Conservation (phyloP, 2,329 filamentous ascomycete genomes). For the Neurospora sp. region DNA sequence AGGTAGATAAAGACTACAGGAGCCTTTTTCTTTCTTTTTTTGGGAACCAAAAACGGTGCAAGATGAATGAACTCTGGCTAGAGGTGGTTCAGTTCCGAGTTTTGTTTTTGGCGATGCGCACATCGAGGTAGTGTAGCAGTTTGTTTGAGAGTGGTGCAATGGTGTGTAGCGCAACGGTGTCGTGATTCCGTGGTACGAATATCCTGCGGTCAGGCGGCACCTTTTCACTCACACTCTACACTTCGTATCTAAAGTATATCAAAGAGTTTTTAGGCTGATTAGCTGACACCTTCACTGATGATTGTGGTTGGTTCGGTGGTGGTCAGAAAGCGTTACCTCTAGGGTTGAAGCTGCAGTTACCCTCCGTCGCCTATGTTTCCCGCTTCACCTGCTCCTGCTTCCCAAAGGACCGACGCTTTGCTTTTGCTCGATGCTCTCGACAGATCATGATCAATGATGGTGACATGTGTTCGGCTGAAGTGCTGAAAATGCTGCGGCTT, state of each 20-base stretch:
- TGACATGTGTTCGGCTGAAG: neutral
- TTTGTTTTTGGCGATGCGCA: neutral
- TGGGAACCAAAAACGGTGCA: neutral
- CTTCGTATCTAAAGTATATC: neutral
- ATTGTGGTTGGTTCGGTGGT: neutral
- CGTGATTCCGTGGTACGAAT: neutral
- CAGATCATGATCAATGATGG: neutral
- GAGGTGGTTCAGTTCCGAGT: neutral
- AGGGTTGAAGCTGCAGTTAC: neutral
- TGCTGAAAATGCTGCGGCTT: neutral
- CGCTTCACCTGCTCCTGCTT: neutral
- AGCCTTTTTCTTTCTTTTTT: neutral
- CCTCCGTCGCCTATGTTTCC: neutral
- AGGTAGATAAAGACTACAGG: neutral
- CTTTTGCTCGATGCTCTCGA: neutral
- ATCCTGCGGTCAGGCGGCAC: neutral
- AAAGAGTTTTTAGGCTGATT: neutral
- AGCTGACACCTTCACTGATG: neutral
- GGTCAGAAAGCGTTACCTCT: neutral
- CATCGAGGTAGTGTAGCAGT: neutral
- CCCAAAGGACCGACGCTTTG: neutral
- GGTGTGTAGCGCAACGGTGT: neutral
- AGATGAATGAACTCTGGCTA: neutral
- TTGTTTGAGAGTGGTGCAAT: neutral
- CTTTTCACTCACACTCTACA: neutral